phyloP scores from a whole-genome alignment of 352 stramenopile species.

The Globisporangium abappressorium region DNA sequence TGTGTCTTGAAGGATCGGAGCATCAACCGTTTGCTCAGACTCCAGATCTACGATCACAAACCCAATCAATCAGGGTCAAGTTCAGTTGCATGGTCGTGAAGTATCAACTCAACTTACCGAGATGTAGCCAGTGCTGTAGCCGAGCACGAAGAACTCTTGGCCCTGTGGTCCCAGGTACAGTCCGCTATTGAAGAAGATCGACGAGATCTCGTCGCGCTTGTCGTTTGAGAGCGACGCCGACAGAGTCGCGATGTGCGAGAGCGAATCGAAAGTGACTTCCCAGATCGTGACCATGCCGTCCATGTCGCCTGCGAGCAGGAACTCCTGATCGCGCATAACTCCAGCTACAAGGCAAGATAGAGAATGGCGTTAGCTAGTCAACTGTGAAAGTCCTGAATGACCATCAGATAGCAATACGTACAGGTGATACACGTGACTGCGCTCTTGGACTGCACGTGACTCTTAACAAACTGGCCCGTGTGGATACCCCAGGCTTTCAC shows the following conservation, averaged over 20 bases:
- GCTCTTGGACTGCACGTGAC: constrained; percentile 24
- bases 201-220: constrained; percentile 46
- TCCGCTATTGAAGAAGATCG: constrained; percentile 50
- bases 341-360: constrained; percentile 24
- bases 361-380: not conserved
- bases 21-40: constrained; percentile 39
- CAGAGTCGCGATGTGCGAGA: constrained; percentile 19
- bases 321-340: constrained; percentile 53
- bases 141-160: constrained; percentile 56
- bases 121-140: constrained; percentile 50
- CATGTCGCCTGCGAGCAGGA: constrained; percentile 47
- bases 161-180: constrained; percentile 34
- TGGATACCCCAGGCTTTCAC: constrained; percentile 68
- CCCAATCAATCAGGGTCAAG: not conserved
- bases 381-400: not conserved
- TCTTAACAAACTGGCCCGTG: constrained; percentile 43
- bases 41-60: constrained; percentile 42
- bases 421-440: constrained; percentile 49
- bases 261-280: constrained; percentile 43
- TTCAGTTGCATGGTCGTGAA: not conserved
- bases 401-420: constrained; percentile 13
- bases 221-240: constrained; percentile 18
- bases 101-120: constrained; percentile 23
- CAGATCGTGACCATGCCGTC: constrained; percentile 52
- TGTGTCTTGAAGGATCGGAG: constrained; percentile 54